phyloP scores from a whole-genome alignment of 2,329 filamentous ascomycete species.

The Ceratocystis harringtonii region DNA sequence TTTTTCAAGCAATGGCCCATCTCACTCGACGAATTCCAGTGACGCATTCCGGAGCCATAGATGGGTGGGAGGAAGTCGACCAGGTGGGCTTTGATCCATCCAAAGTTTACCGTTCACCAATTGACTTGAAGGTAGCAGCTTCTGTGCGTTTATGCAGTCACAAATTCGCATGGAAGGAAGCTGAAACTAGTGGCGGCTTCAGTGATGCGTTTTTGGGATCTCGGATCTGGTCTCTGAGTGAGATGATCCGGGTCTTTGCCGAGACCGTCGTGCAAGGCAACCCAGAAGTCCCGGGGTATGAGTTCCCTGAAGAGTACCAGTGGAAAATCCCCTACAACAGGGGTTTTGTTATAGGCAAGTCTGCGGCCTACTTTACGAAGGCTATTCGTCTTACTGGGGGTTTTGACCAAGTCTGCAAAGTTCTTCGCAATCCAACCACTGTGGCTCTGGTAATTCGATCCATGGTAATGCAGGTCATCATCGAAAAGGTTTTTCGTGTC shows the following conservation, averaged over 20 bases:
- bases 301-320: not conserved
- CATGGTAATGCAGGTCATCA: slow-evolving; percentile 14
- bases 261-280: slow-evolving; percentile 6
- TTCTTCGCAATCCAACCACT: not conserved
- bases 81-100: slow-evolving; percentile 5
- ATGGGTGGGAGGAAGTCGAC: slow-evolving; percentile 9
- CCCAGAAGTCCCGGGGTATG: not conserved
- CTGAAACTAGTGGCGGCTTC: not conserved
- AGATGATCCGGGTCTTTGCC: not conserved
- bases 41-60: not conserved
- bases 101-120: slow-evolving; percentile 5
- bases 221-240: slow-evolving; percentile 11
- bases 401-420: slow-evolving; percentile 5
- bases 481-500: slow-evolving; percentile 7
- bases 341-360: slow-evolving; percentile 1
- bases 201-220: not conserved
- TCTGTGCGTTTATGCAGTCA: not conserved
- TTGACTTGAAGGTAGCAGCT: slow-evolving; percentile 3
- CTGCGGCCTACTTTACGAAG: slow-evolving; percentile 13
- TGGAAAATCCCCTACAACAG: slow-evolving; percentile 1
- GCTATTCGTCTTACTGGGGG: slow-evolving; percentile 12
- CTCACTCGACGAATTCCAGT: slow-evolving; percentile 4
- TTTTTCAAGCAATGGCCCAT: not conserved
- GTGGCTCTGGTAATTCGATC: slow-evolving; percentile 7
- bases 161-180: slow-evolving; percentile 5